Evolutionary conservation across 2,329 filamentous ascomycete species (phyloP).

Genomic region (Fusarium camptoceras): DNA sequence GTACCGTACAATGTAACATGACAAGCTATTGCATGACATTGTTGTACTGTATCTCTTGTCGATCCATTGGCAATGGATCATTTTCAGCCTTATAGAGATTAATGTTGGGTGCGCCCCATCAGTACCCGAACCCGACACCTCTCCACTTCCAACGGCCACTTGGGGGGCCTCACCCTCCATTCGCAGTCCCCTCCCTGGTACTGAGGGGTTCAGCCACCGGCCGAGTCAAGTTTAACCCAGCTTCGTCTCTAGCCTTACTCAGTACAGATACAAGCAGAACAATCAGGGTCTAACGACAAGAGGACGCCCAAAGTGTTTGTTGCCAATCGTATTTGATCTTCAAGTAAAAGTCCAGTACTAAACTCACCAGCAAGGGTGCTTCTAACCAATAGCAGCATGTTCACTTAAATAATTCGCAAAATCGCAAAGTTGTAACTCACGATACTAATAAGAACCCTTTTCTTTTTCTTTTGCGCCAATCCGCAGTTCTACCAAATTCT

Average conservation of each 20-base stretch:
- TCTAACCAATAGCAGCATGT: not conserved
- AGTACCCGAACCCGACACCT: not conserved
- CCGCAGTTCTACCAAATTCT: not conserved
- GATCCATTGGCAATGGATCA: not conserved
- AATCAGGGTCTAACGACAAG: not conserved
- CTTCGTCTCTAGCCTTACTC: not conserved
- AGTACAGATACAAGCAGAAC: not conserved
- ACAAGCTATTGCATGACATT: not conserved
- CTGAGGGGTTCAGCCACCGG: conserved; percentile 1
- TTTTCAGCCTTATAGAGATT: conserved; percentile 26
- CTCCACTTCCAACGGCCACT: conserved; percentile 8
- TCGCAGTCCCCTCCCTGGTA: conserved; percentile 3
- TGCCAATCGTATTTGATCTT: not conserved
- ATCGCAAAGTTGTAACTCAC: not conserved
- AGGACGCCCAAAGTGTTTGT: not conserved
- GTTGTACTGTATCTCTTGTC: not conserved
- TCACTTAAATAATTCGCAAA: not conserved
- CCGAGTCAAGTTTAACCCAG: not conserved
- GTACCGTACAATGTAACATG: not conserved
- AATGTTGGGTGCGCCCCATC: conserved; percentile 10
- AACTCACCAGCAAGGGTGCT: not conserved
- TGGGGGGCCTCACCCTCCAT: conserved; percentile 9
- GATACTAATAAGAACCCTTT: not conserved
- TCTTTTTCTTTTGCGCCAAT: not conserved
- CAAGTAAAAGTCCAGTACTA: not conserved